Percentiles rank a stretch among this genome's conserved stretches.
Conservation (phyloP, 164 flowering plant genomes). For the Akebia trifoliata region DNA sequence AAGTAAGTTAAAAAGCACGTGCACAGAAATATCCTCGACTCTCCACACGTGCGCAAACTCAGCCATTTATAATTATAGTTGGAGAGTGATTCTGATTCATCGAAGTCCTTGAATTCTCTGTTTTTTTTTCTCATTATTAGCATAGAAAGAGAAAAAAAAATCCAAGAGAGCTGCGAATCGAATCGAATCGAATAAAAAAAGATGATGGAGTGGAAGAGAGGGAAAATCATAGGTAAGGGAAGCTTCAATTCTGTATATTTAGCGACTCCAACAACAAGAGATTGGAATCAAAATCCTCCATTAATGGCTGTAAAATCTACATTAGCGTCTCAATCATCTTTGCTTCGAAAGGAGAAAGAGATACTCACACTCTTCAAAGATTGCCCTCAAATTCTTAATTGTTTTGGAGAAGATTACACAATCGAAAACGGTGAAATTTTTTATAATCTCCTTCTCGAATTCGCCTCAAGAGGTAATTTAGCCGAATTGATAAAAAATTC, state of each 20-base stretch:
- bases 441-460: conserved; percentile 59
- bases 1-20: too few species aligned
- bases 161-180: too few species aligned
- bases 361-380: conserved; percentile 25
- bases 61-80: too few species aligned
- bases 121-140: too few species aligned
- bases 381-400: conserved; percentile 39
- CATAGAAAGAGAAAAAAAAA: neutral
- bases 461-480: conserved; percentile 47
- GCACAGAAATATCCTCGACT: too few species aligned
- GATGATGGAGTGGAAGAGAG: conserved; percentile 66
- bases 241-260: conserved; percentile 46
- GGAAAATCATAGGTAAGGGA: conserved; percentile 47
- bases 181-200: too few species aligned
- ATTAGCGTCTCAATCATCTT: conserved; percentile 12
- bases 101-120: too few species aligned
- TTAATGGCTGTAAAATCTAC: conserved; percentile 60
- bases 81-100: too few species aligned
- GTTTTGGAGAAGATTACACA: conserved; percentile 37
- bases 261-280: conserved; percentile 23
- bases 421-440: conserved; percentile 32
- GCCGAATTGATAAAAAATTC: conserved; percentile 28
- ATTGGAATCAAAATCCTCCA: conserved; percentile 3
- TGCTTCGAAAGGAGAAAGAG: conserved; percentile 38
- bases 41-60: too few species aligned